Conservation (phyloP, 495 filamentous ascomycete species). For the Lasiosphaeris hirsuta region DNA sequence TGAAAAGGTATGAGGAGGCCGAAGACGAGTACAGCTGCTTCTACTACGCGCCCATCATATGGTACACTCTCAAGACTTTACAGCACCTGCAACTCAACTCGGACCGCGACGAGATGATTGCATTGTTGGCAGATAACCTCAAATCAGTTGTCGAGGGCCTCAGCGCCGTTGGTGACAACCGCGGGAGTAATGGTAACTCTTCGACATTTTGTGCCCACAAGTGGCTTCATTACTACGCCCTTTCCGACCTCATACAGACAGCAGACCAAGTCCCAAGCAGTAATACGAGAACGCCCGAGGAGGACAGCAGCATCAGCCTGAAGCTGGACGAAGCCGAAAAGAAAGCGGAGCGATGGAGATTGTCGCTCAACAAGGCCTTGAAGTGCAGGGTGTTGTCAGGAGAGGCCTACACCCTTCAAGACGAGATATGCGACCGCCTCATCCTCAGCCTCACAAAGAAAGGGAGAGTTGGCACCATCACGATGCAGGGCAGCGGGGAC, state of each 20-base stretch:
- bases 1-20: neutral
- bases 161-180: neutral
- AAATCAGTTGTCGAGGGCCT: neutral
- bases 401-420: neutral
- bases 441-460: neutral
- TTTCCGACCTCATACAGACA: neutral
- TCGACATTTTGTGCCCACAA: neutral
- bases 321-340: neutral
- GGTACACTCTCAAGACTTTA: neutral
- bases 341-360: neutral
- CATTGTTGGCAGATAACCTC: neutral
- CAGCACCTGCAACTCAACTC: neutral
- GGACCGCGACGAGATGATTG: neutral
- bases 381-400: neutral
- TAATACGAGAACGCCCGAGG: too few relatives aligned
- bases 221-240: neutral
- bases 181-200: neutral
- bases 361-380: neutral
- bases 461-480: neutral
- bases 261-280: too few relatives aligned
- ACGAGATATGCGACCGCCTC: neutral
- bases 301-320: too few relatives aligned
- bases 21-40: neutral
- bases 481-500: neutral
- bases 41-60: neutral